Percentiles rank a stretch among this genome's conserved stretches.
Conservation (phyloP, 108 stramenopile genomes). For the Phaeodactylum tricornutum region DNA sequence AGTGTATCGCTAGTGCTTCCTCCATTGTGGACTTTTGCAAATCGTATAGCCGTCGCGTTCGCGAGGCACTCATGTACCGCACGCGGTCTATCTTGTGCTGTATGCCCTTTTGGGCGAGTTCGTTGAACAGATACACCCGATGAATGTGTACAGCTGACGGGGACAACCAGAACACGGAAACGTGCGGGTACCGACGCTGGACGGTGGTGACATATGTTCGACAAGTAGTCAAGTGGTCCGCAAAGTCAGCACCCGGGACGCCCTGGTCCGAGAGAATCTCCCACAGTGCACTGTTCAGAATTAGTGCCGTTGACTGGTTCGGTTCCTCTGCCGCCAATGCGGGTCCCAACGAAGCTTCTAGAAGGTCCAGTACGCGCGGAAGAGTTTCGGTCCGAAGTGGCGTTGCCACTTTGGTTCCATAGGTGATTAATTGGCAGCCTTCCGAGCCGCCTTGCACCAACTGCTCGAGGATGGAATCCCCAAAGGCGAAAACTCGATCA, state of each 20-base stretch:
- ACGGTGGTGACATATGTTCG: background rate
- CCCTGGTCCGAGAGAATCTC: slow-evolving; percentile 7
- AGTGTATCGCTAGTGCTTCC: slow-evolving; percentile 1
- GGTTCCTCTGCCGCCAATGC: too few relatives aligned
- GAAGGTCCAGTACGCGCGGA: background rate
- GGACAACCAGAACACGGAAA: slow-evolving; percentile 14
- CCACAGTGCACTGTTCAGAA: slow-evolving; percentile 14
- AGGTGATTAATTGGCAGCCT: background rate
- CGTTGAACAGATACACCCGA: too few relatives aligned
- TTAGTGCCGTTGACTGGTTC: too few relatives aligned
- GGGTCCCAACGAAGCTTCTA: background rate
- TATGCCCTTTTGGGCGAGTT: too few relatives aligned
- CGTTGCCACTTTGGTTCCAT: background rate
- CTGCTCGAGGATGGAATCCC: slow-evolving; percentile 11
- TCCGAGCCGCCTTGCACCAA: background rate
- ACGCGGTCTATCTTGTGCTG: too few relatives aligned
- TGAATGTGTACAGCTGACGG: slow-evolving; percentile 17
- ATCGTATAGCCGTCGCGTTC: slow-evolving; percentile 10
- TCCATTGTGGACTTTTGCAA: slow-evolving; percentile 10
- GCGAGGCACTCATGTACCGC: slow-evolving; percentile 24
- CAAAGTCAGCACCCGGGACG: background rate
- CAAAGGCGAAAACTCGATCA: slow-evolving; percentile 7
- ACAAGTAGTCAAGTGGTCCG: slow-evolving; percentile 5
- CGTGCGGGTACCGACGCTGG: background rate
- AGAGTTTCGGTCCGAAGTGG: background rate